phyloP scores from a whole-genome alignment of 305 asterid genomes.

The Vinca major region DNA sequence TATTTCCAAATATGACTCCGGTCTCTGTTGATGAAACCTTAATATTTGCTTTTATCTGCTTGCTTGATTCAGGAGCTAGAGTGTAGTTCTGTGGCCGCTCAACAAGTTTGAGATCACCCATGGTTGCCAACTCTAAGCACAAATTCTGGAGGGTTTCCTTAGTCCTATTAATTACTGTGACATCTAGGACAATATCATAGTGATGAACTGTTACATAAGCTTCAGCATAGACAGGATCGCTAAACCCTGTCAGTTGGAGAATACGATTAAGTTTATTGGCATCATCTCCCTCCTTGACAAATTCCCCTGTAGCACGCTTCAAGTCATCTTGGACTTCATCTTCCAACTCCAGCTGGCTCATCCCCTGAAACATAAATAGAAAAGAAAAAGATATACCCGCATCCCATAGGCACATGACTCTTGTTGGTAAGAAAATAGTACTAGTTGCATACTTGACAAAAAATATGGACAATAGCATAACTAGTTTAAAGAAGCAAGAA shows the following conservation, averaged over 20 bases:
- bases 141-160: slow-evolving; percentile 50
- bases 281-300: slow-evolving; percentile 68
- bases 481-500: background rate
- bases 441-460: background rate
- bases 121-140: slow-evolving; percentile 46
- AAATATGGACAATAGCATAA: background rate
- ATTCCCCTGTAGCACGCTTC: slow-evolving; percentile 93
- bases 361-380: slow-evolving; percentile 39
- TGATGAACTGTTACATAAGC: slow-evolving; percentile 49
- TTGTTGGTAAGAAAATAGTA: background rate
- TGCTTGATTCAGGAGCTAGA: slow-evolving; percentile 43
- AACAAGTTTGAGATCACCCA: slow-evolving; percentile 52
- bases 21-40: slow-evolving; percentile 53
- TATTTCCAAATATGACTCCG: slow-evolving; percentile 45
- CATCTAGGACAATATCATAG: slow-evolving; percentile 46
- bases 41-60: slow-evolving; percentile 47
- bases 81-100: slow-evolving; percentile 53
- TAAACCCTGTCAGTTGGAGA: slow-evolving; percentile 84
- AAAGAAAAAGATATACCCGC: background rate
- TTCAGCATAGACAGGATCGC: slow-evolving; percentile 79
- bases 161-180: slow-evolving; percentile 42
- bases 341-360: slow-evolving; percentile 95
- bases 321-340: slow-evolving; percentile 91
- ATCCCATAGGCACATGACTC: background rate
- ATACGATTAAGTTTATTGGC: slow-evolving; percentile 78